A percentile compares a stretch with the other conserved stretches of the same genome.
Evolutionary conservation across 2,329 filamentous ascomycete species (phyloP).

Genomic region (Penicillium sp.): DNA sequence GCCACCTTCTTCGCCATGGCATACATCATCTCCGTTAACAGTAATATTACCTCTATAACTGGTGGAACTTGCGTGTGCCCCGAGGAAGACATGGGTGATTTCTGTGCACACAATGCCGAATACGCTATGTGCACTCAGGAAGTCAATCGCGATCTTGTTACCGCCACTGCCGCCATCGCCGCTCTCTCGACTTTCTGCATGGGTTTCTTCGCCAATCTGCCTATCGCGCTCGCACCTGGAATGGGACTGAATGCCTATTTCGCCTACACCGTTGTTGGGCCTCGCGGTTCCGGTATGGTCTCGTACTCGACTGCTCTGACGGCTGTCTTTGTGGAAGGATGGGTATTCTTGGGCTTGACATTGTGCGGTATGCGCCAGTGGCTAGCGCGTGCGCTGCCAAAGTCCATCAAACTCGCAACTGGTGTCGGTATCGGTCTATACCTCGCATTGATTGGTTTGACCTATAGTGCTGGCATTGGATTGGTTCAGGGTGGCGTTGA

Average conservation of each 20-base stretch:
- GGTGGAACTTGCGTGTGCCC: slow-evolving; percentile 76
- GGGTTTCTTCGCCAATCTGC: slow-evolving; percentile 78
- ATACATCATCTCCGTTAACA: slow-evolving; percentile 70
- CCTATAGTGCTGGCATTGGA: slow-evolving; percentile 80
- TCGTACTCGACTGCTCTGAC: slow-evolving; percentile 75
- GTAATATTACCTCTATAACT: slow-evolving; percentile 67
- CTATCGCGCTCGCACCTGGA: slow-evolving; percentile 69
- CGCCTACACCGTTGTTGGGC: slow-evolving; percentile 75
- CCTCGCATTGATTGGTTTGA: slow-evolving; percentile 62
- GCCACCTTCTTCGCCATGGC: slow-evolving; percentile 80
- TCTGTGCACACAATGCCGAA: slow-evolving; percentile 50
- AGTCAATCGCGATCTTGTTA: slow-evolving; percentile 75
- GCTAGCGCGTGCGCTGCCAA: slow-evolving; percentile 79
- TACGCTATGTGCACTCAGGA: slow-evolving; percentile 50
- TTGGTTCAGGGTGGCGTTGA: slow-evolving; percentile 65
- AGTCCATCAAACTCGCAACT: slow-evolving; percentile 81
- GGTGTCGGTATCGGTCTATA: slow-evolving; percentile 84
- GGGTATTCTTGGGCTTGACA: slow-evolving; percentile 77
- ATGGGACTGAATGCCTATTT: slow-evolving; percentile 89
- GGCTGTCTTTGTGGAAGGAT: slow-evolving; percentile 84
- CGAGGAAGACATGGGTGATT: slow-evolving; percentile 37
- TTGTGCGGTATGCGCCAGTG: slow-evolving; percentile 80
- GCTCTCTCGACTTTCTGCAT: slow-evolving; percentile 78
- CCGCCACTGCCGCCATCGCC: slow-evolving; percentile 78
- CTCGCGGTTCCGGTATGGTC: slow-evolving; percentile 69